Evolutionary conservation across 352 stramenopile genomes (phyloP), one percentile per base, ranked within the genome.

Genomic region (Phytophthora aleatoria): DNA sequence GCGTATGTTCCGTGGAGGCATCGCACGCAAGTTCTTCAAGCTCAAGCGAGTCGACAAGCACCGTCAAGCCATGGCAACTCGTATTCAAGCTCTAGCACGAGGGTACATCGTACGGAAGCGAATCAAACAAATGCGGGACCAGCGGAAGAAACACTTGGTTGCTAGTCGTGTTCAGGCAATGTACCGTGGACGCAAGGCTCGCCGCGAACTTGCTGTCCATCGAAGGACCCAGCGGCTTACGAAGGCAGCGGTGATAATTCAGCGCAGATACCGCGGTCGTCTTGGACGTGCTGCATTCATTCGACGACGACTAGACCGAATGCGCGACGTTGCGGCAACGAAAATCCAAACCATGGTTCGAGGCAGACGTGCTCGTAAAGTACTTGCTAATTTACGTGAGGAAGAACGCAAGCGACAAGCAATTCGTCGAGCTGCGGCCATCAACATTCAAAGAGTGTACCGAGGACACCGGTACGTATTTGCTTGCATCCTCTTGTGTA

Each of bases 381-480:
- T 77, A 28, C 49, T 82, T 16, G 13, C 51, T 7, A 64, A 71
- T 1, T 30, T 89, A 27, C 67, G 72, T 43, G 69, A 79, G 16
- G 51, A 79, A 27, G 67, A 74, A 3, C 60, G 55, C 7, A 56
- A 75, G 10, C 63, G 61, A 35, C 60, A 69, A 31, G 63, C 51
- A 10, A 55, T 76, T 12, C 78, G 85, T 13, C 69, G 83, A 13
- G 70, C 64, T 8, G 70, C 79, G 5, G 81, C 78, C 28, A 74
- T 76, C 31, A 73, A 74, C 20, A 90, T 94, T 57, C 85, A 94
- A 61, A 77, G 77, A 51, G 72, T 92, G 11, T 91, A 92, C 61
- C 83, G 85, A 20, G 80, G 83, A 5, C 82, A 92, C 50, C 74
- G 83, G 74, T 91, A 66, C 49, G 71, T 50, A 38, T 48, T 3